Evolutionary conservation across 495 filamentous ascomycete species (phyloP).

Genomic region (Hypoxylon cercidicola): DNA sequence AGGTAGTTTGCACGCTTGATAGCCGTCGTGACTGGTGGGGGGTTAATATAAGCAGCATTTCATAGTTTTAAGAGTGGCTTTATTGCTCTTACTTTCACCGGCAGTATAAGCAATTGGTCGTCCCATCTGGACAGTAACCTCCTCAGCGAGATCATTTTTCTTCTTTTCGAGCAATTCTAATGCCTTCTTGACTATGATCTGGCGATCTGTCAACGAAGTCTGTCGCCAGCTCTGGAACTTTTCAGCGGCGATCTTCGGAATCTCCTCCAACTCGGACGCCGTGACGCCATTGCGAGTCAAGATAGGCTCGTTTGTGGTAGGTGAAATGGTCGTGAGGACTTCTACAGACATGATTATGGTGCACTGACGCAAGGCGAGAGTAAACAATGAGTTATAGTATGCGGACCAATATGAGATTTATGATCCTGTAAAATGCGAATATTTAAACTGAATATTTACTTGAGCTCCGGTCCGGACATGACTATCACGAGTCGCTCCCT

Average conservation of each 20-base stretch:
- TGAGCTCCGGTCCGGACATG: constrained; percentile 9
- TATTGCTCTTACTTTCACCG: constrained; percentile 64
- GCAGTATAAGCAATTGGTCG: constrained; percentile 85
- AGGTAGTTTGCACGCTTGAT: constrained; percentile 83
- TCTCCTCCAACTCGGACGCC: constrained; percentile 68
- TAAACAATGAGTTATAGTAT: neutral
- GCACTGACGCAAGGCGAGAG: neutral
- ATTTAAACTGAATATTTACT: constrained; percentile 10
- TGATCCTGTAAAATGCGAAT: neutral
- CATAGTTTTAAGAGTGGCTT: neutral
- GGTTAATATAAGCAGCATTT: constrained; percentile 6
- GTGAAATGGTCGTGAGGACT: constrained; percentile 88
- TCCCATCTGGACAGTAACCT: constrained; percentile 94
- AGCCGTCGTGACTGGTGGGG: constrained; percentile 71
- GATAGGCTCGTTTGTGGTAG: constrained; percentile 81
- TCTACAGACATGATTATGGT: constrained; percentile 72
- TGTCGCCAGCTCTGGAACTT: constrained; percentile 78
- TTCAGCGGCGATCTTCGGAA: constrained; percentile 72
- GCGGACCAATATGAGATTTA: neutral
- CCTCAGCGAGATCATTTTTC: constrained; percentile 82
- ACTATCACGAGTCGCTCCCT: constrained; percentile 4
- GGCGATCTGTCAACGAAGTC: constrained; percentile 71
- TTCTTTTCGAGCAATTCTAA: constrained; percentile 71
- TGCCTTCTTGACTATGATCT: constrained; percentile 80
- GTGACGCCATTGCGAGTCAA: constrained; percentile 77